Conservation (phyloP, 306 rosid species). For the Oemleria cerasiformis region DNA sequence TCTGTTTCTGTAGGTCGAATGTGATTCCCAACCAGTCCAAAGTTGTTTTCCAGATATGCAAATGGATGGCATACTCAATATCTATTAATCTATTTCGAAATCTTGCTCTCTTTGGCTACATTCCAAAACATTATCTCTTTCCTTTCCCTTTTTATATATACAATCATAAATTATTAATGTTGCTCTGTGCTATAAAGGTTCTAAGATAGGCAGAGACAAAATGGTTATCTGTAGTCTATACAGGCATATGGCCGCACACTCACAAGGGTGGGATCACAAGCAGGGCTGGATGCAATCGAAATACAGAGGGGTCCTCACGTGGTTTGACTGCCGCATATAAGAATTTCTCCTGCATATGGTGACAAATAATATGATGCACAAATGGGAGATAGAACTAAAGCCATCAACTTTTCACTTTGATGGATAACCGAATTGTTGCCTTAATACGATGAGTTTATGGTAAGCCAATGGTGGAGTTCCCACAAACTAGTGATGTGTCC, state of each 20-base stretch:
- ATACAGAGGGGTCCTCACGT: too few species aligned
- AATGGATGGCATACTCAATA: constrained; percentile 15
- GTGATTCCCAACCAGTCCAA: background rate
- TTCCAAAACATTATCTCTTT: constrained; percentile 38
- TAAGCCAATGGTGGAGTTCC: constrained; percentile 55
- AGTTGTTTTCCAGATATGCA: constrained; percentile 4
- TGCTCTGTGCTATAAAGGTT: constrained; percentile 15
- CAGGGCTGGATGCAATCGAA: too few species aligned
- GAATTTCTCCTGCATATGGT: constrained; percentile 17
- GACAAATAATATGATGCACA: constrained; percentile 41
- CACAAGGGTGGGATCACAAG: too few species aligned
- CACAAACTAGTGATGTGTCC: constrained; percentile 52
- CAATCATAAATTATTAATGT: constrained; percentile 11
- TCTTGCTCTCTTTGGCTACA: constrained; percentile 26
- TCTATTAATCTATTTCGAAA: constrained; percentile 18
- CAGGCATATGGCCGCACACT: too few species aligned
- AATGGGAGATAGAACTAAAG: constrained; percentile 23
- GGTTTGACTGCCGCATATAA: too few species aligned
- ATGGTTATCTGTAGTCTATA: background rate
- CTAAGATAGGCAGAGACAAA: constrained; percentile 26
- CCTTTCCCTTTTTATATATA: constrained; percentile 19
- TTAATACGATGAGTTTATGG: constrained; percentile 20
- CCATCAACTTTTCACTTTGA: background rate
- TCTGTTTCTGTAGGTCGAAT: background rate
- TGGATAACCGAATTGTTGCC: constrained; percentile 34